Evolutionary conservation across 176 grass and related monocot species (phyloP).

Genomic region (Neostapfia colusana): DNA sequence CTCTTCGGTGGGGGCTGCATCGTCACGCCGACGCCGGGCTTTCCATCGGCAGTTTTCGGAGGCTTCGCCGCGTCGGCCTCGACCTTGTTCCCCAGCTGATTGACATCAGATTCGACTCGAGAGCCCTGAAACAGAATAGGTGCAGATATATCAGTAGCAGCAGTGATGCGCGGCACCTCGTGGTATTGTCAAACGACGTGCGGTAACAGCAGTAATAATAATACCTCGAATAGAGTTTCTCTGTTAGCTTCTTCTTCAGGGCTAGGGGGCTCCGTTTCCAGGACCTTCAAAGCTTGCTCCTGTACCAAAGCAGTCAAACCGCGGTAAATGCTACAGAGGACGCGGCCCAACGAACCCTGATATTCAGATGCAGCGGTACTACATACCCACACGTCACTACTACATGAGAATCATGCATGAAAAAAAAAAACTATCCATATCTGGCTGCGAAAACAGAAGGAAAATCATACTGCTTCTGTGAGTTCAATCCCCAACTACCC

Average conservation of each 20-base stretch:
- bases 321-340: constrained; percentile 20
- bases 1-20: background rate
- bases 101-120: background rate
- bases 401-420: too few species aligned
- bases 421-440: background rate
- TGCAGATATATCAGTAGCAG: background rate
- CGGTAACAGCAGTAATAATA: background rate
- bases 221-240: constrained; percentile 39
- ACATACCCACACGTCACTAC: background rate
- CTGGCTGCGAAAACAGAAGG: background rate
- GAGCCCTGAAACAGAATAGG: background rate
- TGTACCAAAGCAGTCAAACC: constrained; percentile 21
- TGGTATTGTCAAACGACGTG: background rate
- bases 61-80: background rate
- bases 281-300: constrained; percentile 46
- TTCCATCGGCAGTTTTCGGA: background rate
- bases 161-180: background rate
- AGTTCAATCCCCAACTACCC: background rate
- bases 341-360: background rate
- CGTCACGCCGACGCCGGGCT: background rate
- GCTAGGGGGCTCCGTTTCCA: constrained; percentile 15
- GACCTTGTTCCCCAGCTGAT: background rate
- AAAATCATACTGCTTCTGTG: background rate
- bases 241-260: constrained; percentile 40
- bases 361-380: background rate